phyloP scores from a whole-genome alignment of 148 eudicot species.

The Vaccinium macrocarpon region DNA sequence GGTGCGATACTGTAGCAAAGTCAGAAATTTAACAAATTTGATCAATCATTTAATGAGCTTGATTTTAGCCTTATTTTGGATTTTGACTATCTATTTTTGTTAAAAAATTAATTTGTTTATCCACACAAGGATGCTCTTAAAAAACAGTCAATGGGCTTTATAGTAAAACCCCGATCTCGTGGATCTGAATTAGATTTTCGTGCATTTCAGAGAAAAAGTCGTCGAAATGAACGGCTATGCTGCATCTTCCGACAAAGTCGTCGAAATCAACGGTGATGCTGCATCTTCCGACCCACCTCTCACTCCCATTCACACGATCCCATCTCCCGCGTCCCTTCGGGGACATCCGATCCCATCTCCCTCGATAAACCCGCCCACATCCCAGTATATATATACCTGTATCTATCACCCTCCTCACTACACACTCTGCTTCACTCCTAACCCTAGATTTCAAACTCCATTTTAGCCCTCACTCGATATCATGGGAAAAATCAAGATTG shows the following conservation, averaged over 20 bases:
- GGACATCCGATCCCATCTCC: slow-evolving; percentile 13
- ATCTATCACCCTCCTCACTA: neutral
- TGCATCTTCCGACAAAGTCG: neutral
- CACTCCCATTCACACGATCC: slow-evolving; percentile 9
- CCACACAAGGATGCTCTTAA: no score
- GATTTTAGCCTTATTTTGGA: no score
- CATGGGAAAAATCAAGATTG: slow-evolving; percentile 59
- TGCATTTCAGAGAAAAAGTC: neutral
- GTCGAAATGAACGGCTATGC: neutral
- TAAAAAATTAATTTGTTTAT: no score
- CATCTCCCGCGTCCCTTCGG: no score
- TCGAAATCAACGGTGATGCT: slow-evolving; percentile 3
- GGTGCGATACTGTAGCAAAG: no score
- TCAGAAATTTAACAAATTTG: no score
- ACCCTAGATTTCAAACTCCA: neutral
- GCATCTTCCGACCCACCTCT: neutral
- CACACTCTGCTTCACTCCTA: neutral
- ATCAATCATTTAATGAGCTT: no score
- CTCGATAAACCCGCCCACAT: slow-evolving; percentile 4
- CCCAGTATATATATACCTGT: neutral
- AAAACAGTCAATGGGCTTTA: no score
- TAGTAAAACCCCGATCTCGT: neutral
- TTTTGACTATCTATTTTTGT: no score
- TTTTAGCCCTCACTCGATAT: neutral
- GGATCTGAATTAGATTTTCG: neutral